Evolutionary conservation across 805 yeast genomes (phyloP).

Genomic region (Saccharomycopsis fermentans): DNA sequence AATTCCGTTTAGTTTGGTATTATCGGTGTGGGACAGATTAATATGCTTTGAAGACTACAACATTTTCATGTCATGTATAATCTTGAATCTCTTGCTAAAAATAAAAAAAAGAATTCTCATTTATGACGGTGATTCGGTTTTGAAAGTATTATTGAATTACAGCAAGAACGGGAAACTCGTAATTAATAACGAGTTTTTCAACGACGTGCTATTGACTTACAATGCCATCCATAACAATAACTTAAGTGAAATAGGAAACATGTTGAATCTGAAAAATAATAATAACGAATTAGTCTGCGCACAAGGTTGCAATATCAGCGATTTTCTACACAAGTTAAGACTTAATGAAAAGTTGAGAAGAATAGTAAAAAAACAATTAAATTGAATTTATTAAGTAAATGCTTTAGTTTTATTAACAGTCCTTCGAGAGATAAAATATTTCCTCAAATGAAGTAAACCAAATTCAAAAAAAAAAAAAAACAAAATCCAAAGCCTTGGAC

Average conservation of each 20-base stretch:
- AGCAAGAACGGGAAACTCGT: neutral
- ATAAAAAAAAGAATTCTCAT: neutral
- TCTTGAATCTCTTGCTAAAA: neutral
- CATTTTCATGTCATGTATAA: conserved; percentile 18
- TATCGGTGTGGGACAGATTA: conserved; percentile 35
- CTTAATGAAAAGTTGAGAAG: neutral
- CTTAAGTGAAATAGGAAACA: neutral
- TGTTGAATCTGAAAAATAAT: neutral
- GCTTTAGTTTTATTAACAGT: neutral
- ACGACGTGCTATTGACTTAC: neutral
- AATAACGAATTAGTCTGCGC: neutral
- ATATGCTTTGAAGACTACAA: conserved; percentile 23
- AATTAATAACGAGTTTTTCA: neutral
- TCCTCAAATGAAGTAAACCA: no score
- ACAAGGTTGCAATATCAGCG: neutral
- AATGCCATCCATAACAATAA: neutral
- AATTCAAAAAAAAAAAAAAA: neutral
- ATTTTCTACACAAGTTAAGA: neutral
- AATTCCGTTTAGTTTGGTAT: conserved; percentile 29
- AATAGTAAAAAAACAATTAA: neutral
- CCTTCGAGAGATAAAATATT: neutral
- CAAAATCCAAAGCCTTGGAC: neutral
- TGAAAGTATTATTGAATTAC: neutral
- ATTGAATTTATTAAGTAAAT: neutral
- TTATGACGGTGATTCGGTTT: neutral